A percentile compares a stretch with the other conserved stretches of the same genome.
Conservation (phyloP, 2,329 filamentous ascomycete species). For the Penicillium rolfsii region DNA sequence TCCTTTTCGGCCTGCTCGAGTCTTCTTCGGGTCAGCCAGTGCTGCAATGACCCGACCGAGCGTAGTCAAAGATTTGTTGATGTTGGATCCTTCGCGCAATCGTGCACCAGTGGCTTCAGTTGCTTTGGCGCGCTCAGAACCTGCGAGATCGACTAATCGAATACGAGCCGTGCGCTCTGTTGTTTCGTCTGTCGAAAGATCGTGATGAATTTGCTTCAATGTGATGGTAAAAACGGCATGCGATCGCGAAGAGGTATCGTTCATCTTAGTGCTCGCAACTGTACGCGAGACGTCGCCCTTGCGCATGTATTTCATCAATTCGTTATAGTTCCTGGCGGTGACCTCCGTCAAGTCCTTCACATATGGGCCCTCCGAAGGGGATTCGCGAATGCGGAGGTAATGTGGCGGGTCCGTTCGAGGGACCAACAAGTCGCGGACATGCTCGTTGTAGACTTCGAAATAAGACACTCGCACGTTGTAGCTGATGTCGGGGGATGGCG, state of each 20-base stretch:
- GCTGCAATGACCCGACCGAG: conserved; percentile 94
- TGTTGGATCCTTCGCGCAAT: conserved; percentile 92
- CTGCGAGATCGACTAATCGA: conserved; percentile 89
- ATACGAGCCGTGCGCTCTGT: conserved; percentile 94
- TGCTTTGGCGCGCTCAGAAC: conserved; percentile 90
- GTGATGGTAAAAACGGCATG: conserved; percentile 98
- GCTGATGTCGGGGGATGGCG: conserved; percentile 86
- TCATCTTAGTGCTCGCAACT: conserved; percentile 96
- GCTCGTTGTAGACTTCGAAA: conserved; percentile 99
- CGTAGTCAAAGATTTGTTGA: conserved; percentile 98
- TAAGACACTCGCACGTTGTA: conserved; percentile 98
- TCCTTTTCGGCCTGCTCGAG: conserved; percentile 61
- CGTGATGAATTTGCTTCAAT: conserved; percentile 96
- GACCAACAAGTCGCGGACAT: conserved; percentile 89
- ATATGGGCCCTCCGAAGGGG: conserved; percentile 91
- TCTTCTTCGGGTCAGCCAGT: conserved; percentile 72
- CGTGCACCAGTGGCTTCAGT: conserved; percentile 93
- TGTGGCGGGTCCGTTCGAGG: conserved; percentile 78
- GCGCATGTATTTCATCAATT: conserved; percentile 90
- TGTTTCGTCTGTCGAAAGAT: conserved; percentile 95
- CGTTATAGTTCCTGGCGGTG: conserved; percentile 80
- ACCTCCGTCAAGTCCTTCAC: conserved; percentile 96
- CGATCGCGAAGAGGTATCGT: conserved; percentile 94
- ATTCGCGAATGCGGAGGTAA: conserved; percentile 97
- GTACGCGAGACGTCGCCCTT: conserved; percentile 86